Percentiles rank a stretch among this genome's conserved stretches.
These are phyloP conservation scores for Paramecium caudatum DNA, from an alignment of 73 alveolate genomes.

Conservation along the genomic window DNA sequence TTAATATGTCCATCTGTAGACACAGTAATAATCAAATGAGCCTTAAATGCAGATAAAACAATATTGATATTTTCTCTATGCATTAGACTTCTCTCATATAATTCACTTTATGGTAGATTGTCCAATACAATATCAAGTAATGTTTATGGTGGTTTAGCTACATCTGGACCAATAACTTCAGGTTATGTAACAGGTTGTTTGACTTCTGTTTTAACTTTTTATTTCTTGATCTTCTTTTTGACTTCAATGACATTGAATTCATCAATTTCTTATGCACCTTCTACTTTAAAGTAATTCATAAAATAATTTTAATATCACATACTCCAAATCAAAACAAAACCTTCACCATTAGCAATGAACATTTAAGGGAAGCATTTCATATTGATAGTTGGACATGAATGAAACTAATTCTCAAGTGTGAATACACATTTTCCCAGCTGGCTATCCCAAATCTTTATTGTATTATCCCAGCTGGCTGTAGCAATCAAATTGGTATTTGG, in stretches of 20 bases:
- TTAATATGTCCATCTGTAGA: slow-evolving; percentile 93
- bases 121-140: slow-evolving; percentile 61
- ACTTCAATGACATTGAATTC: slow-evolving; percentile 1
- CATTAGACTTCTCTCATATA: slow-evolving; percentile 85
- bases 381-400: slow-evolving; percentile 29
- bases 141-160: slow-evolving; percentile 16
- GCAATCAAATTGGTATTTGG: slow-evolving; percentile 95
- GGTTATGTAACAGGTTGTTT: neutral
- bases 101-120: slow-evolving; percentile 84
- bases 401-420: slow-evolving; percentile 18
- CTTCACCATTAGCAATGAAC: slow-evolving; percentile 23
- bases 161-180: slow-evolving; percentile 20
- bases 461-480: slow-evolving; percentile 94
- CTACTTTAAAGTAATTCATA: slow-evolving; percentile 11
- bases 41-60: slow-evolving; percentile 78
- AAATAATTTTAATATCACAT: slow-evolving; percentile 13
- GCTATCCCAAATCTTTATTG: slow-evolving; percentile 93
- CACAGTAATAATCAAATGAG: slow-evolving; percentile 89
- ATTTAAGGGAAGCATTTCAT: neutral
- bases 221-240: neutral
- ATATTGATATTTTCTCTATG: slow-evolving; percentile 86
- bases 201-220: neutral
- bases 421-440: neutral
- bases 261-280: slow-evolving; percentile 20
- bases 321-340: neutral